phyloP scores from a whole-genome alignment of 108 stramenopile species.

The Nitzschia sp. region DNA sequence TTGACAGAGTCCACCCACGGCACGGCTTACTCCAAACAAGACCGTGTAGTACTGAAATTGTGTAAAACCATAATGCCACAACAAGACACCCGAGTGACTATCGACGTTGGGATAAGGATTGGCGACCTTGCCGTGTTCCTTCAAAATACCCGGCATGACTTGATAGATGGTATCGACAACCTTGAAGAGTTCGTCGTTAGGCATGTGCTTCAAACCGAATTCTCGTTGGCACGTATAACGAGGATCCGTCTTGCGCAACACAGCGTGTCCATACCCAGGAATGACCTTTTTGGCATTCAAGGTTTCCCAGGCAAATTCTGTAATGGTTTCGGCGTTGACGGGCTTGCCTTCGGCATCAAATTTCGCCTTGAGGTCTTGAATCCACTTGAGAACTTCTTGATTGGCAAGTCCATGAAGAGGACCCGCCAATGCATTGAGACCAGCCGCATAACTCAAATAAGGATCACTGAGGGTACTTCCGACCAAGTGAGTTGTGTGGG shows the following conservation, averaged over 20 bases:
- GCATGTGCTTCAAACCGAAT: constrained; percentile 99
- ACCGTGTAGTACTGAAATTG: constrained; percentile 99
- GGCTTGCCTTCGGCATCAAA: constrained; percentile 95
- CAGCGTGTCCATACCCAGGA: constrained; percentile 99
- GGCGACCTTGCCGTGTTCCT: constrained; percentile 98
- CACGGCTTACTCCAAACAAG: constrained; percentile 97
- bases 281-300: constrained; percentile 99
- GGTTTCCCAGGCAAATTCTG: constrained; percentile 99
- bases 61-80: constrained; percentile 99
- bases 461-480: constrained; percentile 97
- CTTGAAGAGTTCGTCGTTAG: constrained; percentile 97
- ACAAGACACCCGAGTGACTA: constrained; percentile 96
- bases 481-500: constrained; percentile 98
- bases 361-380: constrained; percentile 91
- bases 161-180: constrained; percentile 98
- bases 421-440: constrained; percentile 97
- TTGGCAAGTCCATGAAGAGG: constrained; percentile 99
- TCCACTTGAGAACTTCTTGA: constrained; percentile 98
- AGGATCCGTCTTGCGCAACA: constrained; percentile 98
- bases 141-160: constrained; percentile 97
- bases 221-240: constrained; percentile 99
- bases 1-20: constrained; percentile 96
- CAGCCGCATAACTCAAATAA: constrained; percentile 94
- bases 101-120: constrained; percentile 99
- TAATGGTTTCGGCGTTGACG: constrained; percentile 96